Percentiles rank a stretch among this genome's conserved stretches.
phyloP scores from a whole-genome alignment of 441 rosid species.

The Omphalea diandra region DNA sequence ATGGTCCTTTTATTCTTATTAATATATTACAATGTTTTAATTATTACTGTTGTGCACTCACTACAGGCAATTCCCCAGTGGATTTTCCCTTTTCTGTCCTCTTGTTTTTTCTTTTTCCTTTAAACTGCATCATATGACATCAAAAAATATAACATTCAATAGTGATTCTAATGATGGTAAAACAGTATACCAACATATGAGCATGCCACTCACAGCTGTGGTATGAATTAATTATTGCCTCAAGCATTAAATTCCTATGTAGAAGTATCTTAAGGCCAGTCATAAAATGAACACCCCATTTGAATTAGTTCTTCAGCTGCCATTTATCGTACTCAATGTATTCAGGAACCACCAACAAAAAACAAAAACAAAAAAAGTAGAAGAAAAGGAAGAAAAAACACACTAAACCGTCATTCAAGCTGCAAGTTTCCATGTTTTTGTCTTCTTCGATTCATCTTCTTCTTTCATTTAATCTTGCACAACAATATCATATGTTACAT shows the following conservation, averaged over 20 bases:
- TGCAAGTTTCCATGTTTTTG: neutral
- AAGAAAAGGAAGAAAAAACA: neutral
- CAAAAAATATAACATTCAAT: neutral
- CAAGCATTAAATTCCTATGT: neutral
- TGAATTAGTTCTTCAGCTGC: neutral
- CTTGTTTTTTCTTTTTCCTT: no score
- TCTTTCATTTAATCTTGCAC: neutral
- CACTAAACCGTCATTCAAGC: neutral
- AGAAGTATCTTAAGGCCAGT: no score
- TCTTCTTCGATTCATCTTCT: neutral
- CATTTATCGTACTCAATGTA: neutral
- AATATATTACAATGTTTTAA: no score
- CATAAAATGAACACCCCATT: neutral
- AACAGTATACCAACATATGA: neutral
- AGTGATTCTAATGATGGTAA: neutral
- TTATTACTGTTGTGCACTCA: no score
- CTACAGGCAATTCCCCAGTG: no score
- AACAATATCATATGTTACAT: neutral
- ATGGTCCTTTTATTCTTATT: no score
- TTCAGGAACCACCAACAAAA: slow-evolving; percentile 1
- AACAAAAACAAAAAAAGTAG: neutral
- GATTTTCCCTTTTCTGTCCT: no score
- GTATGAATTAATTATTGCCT: neutral
- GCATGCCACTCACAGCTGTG: neutral
- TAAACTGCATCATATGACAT: neutral